Percentiles rank a stretch among this genome's conserved stretches.
Evolutionary conservation across 331 rosid species (phyloP).

Genomic region (Acacia pycnantha): DNA sequence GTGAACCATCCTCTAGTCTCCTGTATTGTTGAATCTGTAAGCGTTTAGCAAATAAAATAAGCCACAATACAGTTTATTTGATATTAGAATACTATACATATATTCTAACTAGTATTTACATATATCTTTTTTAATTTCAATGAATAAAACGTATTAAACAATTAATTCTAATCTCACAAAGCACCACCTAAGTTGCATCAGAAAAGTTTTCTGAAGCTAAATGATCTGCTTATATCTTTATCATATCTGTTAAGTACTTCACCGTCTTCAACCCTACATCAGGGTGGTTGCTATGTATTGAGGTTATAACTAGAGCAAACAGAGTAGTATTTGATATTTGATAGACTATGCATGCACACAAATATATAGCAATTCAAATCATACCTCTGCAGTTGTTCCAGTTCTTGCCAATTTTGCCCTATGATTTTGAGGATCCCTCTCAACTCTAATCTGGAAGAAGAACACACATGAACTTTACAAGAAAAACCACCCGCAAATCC

Average conservation of each 20-base stretch:
- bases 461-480: neutral
- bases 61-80: slow-evolving; percentile 13
- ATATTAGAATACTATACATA: slow-evolving; percentile 8
- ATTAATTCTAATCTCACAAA: slow-evolving; percentile 9
- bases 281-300: slow-evolving; percentile 4
- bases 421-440: slow-evolving; percentile 38
- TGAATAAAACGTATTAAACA: neutral
- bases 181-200: slow-evolving; percentile 14
- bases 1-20: slow-evolving; percentile 80
- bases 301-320: neutral
- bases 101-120: slow-evolving; percentile 16
- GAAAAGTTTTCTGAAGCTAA: slow-evolving; percentile 15
- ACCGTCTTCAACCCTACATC: neutral
- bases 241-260: slow-evolving; percentile 10
- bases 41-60: slow-evolving; percentile 28
- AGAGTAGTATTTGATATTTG: neutral
- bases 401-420: slow-evolving; percentile 51
- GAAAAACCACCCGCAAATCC: slow-evolving; percentile 26
- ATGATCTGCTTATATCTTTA: neutral
- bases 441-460: slow-evolving; percentile 56
- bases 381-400: slow-evolving; percentile 95
- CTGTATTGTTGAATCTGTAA: slow-evolving; percentile 83
- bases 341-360: slow-evolving; percentile 1
- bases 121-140: neutral
- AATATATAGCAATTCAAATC: slow-evolving; percentile 10